Evolutionary conservation across 768 basidiomycete species (phyloP), one percentile per base, ranked within the genome.

Genomic region (Leccinum subgranulosum): DNA sequence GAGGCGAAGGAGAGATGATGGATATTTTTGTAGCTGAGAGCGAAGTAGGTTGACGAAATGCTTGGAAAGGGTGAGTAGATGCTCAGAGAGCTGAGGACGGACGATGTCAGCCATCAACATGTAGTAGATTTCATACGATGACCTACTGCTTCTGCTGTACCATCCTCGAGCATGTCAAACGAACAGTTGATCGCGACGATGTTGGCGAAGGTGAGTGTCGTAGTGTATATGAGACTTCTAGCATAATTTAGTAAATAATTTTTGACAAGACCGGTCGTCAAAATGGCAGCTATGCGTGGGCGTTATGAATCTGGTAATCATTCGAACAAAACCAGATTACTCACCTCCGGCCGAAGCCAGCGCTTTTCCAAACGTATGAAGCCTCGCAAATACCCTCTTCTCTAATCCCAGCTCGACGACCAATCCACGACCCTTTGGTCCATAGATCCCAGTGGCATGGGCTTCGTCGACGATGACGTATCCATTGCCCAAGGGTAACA

Each of bases 291-390:
- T 88, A 53, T 2, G 31, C 28, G 47, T 28, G 5, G 27, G 14
- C 19, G 39, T 33, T 6, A 45, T 31, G 19, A 43, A 11, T 19
- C 19, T 14, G 23, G 31, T n/a, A 6, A 6, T 12, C 6, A 25
- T 12, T 6, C 6, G 19, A 23, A 21, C 33, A 27, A 31, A 36
- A 53, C 3, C 3, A 21, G 1, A 31, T 19, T 23, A 78, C 90
- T 61, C 57, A 94, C 95, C 93, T 65, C 94, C 95, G 0, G 86
- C 86, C 4, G 85, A 85, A 14, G 87, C 92, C 43, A 96, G 75
- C 0, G 91, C 93, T 71, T 98, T 98, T 2, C 95, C 94, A 72
- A 98, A 98, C 0, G 95, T 98, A 69, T 92, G 88, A 43, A 98
- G 74, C 46, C 94, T 77, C 17, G 87, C 88, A 10, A 90, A 76